phyloP scores from a whole-genome alignment of 441 rosid genomes.

The Bruguiera hainesii region DNA sequence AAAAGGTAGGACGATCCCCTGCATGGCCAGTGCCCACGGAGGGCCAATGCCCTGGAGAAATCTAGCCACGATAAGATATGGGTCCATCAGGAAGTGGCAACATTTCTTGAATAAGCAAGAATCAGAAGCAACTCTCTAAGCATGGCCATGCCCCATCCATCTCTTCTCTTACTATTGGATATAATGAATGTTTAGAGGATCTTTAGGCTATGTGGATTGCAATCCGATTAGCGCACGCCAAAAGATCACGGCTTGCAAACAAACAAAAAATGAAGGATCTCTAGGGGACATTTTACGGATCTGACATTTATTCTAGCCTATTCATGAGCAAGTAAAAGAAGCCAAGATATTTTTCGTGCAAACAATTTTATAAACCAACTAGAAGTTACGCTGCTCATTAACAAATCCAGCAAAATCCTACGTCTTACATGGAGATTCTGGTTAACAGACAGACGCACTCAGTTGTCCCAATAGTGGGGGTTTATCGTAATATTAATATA shows the following conservation, averaged over 20 bases:
- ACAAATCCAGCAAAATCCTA: neutral
- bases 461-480: neutral
- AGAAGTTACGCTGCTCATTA: neutral
- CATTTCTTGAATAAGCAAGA: slow-evolving; percentile 10
- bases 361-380: neutral
- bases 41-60: slow-evolving; percentile 10
- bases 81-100: slow-evolving; percentile 17
- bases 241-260: slow-evolving; percentile 20
- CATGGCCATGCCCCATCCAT: neutral
- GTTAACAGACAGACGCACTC: slow-evolving; percentile 15
- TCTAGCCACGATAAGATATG: slow-evolving; percentile 23
- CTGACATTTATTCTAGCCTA: neutral
- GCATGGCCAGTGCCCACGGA: slow-evolving; percentile 1
- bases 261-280: slow-evolving; percentile 19
- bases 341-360: neutral
- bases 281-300: neutral
- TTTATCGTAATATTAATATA: neutral
- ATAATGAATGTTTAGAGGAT: slow-evolving; percentile 16
- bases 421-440: slow-evolving; percentile 11
- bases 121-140: slow-evolving; percentile 12
- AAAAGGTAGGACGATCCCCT: no score
- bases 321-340: neutral
- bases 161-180: neutral
- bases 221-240: slow-evolving; percentile 23
- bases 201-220: slow-evolving; percentile 26